These are phyloP conservation scores for Pichia eremophila DNA, from an alignment of 805 yeast genomes.

Conservation along the genomic window DNA sequence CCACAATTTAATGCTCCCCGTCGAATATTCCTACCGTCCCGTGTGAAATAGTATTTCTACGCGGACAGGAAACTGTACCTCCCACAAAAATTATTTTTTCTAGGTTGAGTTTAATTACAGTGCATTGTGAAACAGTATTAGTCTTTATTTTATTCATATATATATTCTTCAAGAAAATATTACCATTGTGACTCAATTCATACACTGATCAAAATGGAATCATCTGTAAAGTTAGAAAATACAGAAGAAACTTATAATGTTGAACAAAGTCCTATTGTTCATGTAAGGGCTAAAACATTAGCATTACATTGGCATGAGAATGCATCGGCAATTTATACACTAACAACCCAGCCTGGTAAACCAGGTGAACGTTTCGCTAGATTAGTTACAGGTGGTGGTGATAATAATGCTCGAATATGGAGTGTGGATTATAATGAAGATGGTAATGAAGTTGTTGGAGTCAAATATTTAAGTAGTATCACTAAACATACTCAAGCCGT, in stretches of 20 bases:
- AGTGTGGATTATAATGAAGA: conserved; percentile 17
- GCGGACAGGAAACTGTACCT: too few relatives aligned
- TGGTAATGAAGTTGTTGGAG: conserved; percentile 26
- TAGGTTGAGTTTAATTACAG: too few relatives aligned
- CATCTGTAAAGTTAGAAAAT: too few relatives aligned
- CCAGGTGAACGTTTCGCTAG: conserved; percentile 29
- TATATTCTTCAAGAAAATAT: too few relatives aligned
- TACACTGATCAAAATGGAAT: too few relatives aligned
- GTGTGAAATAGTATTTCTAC: too few relatives aligned
- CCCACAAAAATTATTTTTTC: too few relatives aligned
- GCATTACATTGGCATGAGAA: conserved; percentile 70
- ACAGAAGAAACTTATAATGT: background rate
- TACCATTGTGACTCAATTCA: too few relatives aligned
- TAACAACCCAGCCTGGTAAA: conserved; percentile 47
- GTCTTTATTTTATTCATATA: too few relatives aligned
- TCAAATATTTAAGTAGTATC: conserved; percentile 72
- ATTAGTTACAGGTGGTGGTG: conserved; percentile 90
- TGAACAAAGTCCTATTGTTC: background rate
- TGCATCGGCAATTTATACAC: conserved; percentile 62
- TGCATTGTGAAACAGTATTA: too few relatives aligned
- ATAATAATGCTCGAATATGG: conserved; percentile 66
- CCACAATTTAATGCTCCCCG: too few relatives aligned
- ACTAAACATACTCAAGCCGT: conserved; percentile 91
- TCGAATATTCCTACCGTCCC: too few relatives aligned
- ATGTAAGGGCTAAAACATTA: conserved; percentile 31